Conservation (phyloP, 345 rosid species). For the Eucalyptus pumila region DNA sequence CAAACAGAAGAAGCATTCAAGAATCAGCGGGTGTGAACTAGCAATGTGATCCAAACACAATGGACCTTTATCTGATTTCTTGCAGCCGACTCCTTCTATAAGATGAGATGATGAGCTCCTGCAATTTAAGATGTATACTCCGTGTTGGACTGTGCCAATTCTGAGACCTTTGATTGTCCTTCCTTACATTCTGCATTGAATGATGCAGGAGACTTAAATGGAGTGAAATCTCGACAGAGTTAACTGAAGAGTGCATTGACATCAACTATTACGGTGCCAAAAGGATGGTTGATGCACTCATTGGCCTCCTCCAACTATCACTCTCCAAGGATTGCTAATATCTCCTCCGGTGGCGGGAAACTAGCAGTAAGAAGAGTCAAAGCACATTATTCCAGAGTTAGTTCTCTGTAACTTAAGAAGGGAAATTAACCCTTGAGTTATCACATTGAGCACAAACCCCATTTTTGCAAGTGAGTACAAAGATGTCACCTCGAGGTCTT, state of each 20-base stretch:
- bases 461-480: neutral
- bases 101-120: neutral
- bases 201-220: neutral
- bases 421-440: neutral
- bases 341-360: constrained; percentile 1
- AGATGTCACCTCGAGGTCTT: neutral
- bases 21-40: neutral
- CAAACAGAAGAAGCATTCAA: neutral
- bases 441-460: neutral
- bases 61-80: neutral
- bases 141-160: neutral
- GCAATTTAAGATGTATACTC: neutral
- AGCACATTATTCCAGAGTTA: neutral
- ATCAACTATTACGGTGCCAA: constrained; percentile 5
- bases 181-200: neutral
- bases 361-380: constrained; percentile 2
- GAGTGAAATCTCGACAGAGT: neutral
- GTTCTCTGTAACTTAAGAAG: neutral
- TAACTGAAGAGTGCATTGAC: constrained; percentile 1
- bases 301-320: constrained; percentile 13
- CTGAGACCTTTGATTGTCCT: neutral
- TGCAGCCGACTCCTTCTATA: neutral
- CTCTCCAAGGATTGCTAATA: constrained; percentile 16
- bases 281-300: constrained; percentile 4
- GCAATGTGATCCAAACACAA: neutral